A percentile compares a stretch with the other conserved stretches of the same genome.
Conservation (phyloP, 73 alveolate species). For the Symbiodinium pilosum region DNA sequence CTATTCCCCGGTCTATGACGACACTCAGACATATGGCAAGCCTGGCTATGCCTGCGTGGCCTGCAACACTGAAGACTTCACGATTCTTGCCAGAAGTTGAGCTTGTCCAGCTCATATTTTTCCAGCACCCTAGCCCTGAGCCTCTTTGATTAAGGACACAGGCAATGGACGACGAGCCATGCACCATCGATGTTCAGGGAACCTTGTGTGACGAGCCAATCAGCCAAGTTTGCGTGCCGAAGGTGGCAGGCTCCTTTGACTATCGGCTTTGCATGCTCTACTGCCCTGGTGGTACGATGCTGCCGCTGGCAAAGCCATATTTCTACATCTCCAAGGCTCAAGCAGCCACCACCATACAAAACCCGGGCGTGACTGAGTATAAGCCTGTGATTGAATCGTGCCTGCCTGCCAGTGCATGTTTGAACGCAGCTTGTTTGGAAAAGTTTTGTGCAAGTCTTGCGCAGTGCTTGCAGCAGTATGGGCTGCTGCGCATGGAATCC, state of each 20-base stretch:
- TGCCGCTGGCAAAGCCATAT: constrained; percentile 55
- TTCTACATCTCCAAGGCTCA: constrained; percentile 42
- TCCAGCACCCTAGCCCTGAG: not conserved
- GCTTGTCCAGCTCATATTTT: too few species aligned
- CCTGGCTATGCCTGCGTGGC: constrained; percentile 72
- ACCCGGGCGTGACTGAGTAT: constrained; percentile 20
- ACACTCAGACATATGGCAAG: constrained; percentile 19
- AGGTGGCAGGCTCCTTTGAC: constrained; percentile 51
- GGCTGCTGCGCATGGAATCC: not conserved
- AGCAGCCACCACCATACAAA: constrained; percentile 13
- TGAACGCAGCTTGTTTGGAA: constrained; percentile 13
- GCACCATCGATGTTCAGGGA: constrained; percentile 19
- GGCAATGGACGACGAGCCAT: constrained; percentile 70
- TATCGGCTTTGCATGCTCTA: constrained; percentile 64
- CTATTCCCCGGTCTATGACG: constrained; percentile 78
- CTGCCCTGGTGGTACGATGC: constrained; percentile 92
- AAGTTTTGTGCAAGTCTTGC: too few species aligned
- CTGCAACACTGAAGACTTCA: constrained; percentile 32
- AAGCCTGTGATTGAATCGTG: constrained; percentile 49
- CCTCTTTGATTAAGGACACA: not conserved
- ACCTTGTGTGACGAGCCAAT: constrained; percentile 72
- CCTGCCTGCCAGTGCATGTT: constrained; percentile 37
- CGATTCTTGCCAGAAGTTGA: constrained; percentile 16
- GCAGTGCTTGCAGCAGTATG: not conserved
- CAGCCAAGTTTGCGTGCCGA: constrained; percentile 41